phyloP scores from a whole-genome alignment of 1,284 basidiomycete species.

The Rhodotorula sp. region DNA sequence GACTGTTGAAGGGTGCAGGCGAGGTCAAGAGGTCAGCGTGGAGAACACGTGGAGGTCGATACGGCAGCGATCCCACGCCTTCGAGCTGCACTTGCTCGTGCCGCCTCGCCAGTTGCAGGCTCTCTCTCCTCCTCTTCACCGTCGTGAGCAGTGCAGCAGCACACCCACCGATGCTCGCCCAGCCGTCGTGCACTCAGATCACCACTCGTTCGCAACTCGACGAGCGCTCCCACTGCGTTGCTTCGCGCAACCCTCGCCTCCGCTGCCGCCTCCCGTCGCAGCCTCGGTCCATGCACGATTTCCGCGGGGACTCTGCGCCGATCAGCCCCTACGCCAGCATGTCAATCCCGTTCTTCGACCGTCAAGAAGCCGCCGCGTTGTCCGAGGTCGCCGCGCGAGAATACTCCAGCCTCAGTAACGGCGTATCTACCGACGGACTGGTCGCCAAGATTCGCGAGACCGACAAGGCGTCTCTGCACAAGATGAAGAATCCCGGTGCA shows the following conservation, averaged over 20 bases:
- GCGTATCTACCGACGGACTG: neutral
- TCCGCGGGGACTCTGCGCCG: neutral
- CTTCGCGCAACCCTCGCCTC: neutral
- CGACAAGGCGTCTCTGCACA: conserved; percentile 2
- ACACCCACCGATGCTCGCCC: neutral
- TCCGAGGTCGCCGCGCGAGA: neutral
- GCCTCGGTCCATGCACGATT: conserved; percentile 5
- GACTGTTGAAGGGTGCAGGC: no score
- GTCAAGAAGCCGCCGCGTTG: neutral
- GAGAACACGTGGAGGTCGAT: no score
- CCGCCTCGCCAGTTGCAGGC: no score
- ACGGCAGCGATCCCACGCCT: no score
- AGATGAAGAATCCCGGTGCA: neutral
- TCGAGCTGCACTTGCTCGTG: no score
- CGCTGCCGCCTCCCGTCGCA: neutral
- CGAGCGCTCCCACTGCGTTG: neutral
- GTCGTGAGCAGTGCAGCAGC: neutral
- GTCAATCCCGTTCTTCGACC: conserved; percentile 5
- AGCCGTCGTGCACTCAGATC: neutral
- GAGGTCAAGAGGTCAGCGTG: no score
- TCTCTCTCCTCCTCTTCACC: neutral
- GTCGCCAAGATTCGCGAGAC: conserved; percentile 1
- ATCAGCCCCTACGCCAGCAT: conserved; percentile 12
- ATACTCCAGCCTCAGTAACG: conserved; percentile 1
- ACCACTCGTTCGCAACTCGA: neutral